Percentiles rank a stretch among this genome's conserved stretches.
These are phyloP conservation scores for Arthrobotrys iridis DNA, from an alignment of 2,329 filamentous ascomycete species.

Conservation along the genomic window DNA sequence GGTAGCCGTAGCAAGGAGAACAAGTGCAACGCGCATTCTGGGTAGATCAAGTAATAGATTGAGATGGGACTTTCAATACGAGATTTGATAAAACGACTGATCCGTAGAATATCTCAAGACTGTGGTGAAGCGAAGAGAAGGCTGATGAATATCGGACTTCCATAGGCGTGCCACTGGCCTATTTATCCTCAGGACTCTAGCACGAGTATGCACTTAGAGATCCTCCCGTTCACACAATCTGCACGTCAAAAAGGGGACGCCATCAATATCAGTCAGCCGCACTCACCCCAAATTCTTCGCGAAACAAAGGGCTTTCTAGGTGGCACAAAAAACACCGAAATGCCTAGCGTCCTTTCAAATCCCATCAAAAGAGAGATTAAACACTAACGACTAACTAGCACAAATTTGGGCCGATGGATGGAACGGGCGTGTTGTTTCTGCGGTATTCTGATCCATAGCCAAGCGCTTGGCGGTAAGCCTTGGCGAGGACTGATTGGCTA, in stretches of 20 bases:
- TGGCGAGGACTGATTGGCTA: constrained; percentile 14
- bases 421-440: constrained; percentile 35
- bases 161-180: constrained; percentile 5
- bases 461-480: constrained; percentile 29
- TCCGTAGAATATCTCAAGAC: not conserved
- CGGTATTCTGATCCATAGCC: constrained; percentile 44
- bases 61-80: not conserved
- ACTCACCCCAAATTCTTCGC: constrained; percentile 15
- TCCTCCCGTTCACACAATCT: not conserved
- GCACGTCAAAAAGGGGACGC: constrained; percentile 18
- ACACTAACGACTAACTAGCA: not conserved
- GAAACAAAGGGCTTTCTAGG: not conserved
- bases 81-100: not conserved
- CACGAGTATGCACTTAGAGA: not conserved
- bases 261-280: constrained; percentile 18
- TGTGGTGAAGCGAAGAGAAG: not conserved
- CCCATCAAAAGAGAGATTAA: not conserved
- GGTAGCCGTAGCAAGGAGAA: constrained; percentile 13
- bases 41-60: not conserved
- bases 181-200: constrained; percentile 26
- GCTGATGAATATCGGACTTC: not conserved
- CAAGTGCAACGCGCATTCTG: constrained; percentile 18
- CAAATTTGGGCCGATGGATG: not conserved
- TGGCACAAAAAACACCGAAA: not conserved
- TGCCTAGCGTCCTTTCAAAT: not conserved